Conservation (phyloP, 2,329 filamentous ascomycete genomes). For the Colletotrichum nymphaeae region DNA sequence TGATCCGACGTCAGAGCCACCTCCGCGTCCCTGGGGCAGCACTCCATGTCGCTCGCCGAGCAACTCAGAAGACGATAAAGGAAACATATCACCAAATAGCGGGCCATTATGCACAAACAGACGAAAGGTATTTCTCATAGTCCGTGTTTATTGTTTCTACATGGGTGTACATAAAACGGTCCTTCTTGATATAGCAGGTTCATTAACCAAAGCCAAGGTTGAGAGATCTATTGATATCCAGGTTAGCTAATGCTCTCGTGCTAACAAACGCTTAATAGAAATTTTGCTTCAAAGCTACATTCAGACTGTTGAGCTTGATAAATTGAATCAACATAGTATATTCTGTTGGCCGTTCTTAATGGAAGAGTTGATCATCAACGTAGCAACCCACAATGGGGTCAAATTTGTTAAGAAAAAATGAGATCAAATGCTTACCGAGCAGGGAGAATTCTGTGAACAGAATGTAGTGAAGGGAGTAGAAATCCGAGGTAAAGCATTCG, state of each 20-base stretch:
- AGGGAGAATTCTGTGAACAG: not conserved
- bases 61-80: not conserved
- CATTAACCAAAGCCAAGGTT: not conserved
- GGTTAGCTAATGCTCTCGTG: not conserved
- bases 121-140: not conserved
- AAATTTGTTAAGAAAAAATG: not conserved
- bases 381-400: conserved; percentile 7
- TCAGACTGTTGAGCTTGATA: conserved; percentile 39
- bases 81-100: not conserved
- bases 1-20: no score
- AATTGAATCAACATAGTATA: conserved; percentile 33
- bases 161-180: not conserved
- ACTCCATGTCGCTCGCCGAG: no score
- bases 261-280: no score
- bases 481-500: not conserved
- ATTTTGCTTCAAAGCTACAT: not conserved
- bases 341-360: conserved; percentile 39
- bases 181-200: not conserved
- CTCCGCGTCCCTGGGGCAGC: no score
- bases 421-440: not conserved
- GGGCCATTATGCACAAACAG: not conserved
- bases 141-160: not conserved
- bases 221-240: not conserved
- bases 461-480: not conserved
- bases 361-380: conserved; percentile 34